Evolutionary conservation across 2,329 filamentous ascomycete species (phyloP).

Genomic region (Herpotrichia juniperi): DNA sequence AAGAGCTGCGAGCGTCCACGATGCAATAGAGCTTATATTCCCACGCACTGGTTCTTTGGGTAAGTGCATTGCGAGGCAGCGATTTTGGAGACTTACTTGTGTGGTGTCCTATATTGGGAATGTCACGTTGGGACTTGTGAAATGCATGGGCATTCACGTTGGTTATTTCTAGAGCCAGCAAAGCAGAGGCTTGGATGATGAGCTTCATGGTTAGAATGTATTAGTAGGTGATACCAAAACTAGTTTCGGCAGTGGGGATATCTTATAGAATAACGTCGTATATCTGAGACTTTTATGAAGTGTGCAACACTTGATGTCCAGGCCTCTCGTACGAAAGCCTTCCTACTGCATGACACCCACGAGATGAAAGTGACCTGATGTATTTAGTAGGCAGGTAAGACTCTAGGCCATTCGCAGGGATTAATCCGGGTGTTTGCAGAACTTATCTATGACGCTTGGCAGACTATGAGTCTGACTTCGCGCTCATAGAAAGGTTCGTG

Average conservation of each 20-base stretch:
- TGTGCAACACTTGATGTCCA: background rate
- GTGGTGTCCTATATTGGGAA: conserved; percentile 6
- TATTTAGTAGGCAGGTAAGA: background rate
- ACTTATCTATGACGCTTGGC: conserved; percentile 11
- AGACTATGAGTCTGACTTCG: background rate
- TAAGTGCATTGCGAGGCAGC: background rate
- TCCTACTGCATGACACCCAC: background rate
- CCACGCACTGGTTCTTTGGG: conserved; percentile 7
- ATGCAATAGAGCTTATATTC: conserved; percentile 10
- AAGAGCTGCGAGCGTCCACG: conserved; percentile 12
- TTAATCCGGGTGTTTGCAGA: conserved; percentile 8
- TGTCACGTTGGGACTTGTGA: conserved; percentile 2
- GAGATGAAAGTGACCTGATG: background rate
- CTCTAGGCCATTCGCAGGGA: background rate
- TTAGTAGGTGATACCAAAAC: background rate
- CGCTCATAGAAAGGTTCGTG: background rate
- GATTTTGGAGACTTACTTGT: conserved; percentile 6
- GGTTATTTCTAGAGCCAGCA: conserved; percentile 6
- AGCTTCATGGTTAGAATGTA: conserved; percentile 13
- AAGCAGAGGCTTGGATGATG: background rate
- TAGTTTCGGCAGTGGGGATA: background rate
- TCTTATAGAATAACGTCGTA: background rate
- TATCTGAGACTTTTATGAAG: background rate
- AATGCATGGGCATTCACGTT: background rate
- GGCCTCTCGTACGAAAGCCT: background rate